Percentiles rank a stretch among this genome's conserved stretches.
These are phyloP conservation scores for Bruguiera hainesii DNA, from an alignment of 441 rosid genomes.

Conservation along the genomic window DNA sequence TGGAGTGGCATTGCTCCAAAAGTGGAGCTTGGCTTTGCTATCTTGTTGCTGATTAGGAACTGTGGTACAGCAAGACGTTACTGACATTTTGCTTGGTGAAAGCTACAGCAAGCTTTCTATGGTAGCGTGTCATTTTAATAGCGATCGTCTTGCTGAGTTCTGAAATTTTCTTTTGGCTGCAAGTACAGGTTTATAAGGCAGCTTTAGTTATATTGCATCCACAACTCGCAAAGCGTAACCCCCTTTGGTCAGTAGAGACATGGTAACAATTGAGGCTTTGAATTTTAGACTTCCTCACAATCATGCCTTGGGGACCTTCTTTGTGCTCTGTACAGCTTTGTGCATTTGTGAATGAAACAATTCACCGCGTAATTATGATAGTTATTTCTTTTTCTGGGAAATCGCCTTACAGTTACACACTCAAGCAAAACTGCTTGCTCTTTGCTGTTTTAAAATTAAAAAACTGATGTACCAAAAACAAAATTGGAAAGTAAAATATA, in stretches of 20 bases:
- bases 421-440: too few species aligned
- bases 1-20: background rate
- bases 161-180: conserved; percentile 3
- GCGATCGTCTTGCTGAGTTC: background rate
- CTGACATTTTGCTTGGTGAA: background rate
- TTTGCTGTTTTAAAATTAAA: too few species aligned
- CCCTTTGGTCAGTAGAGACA: background rate
- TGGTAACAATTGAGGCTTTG: conserved; percentile 20
- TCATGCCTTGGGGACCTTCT: conserved; percentile 16
- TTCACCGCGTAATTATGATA: conserved; percentile 13
- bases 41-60: too few species aligned
- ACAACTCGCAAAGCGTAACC: background rate
- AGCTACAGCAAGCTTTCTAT: background rate
- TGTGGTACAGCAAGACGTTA: too few species aligned
- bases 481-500: too few species aligned
- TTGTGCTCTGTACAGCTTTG: background rate
- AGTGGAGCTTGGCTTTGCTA: background rate
- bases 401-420: too few species aligned
- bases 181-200: conserved; percentile 22
- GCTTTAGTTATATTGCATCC: background rate
- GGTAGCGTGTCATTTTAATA: conserved; percentile 8
- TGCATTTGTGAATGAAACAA: conserved; percentile 20
- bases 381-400: background rate
- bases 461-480: too few species aligned
- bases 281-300: too few species aligned